Evolutionary conservation across 192 early-diverging fungal genomes (phyloP).

Genomic region (Coemansia sp.): DNA sequence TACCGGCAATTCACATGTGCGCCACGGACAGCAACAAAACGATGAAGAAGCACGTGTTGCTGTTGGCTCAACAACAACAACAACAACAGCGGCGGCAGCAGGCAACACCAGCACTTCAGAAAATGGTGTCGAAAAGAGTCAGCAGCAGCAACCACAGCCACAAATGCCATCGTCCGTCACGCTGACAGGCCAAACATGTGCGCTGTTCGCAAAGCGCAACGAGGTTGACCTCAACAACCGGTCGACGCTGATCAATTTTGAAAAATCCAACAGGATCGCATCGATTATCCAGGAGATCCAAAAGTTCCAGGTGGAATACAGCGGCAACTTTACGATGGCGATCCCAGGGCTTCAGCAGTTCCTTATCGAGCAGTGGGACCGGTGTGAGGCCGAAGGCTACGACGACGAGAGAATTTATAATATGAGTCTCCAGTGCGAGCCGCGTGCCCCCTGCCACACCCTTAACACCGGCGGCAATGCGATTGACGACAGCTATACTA

Average conservation of each 20-base stretch:
- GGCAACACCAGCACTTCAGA: not conserved
- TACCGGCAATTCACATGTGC: not conserved
- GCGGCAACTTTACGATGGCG: constrained; percentile 55
- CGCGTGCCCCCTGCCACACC: constrained; percentile 18
- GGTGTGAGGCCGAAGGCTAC: constrained; percentile 28
- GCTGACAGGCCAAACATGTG: constrained; percentile 48
- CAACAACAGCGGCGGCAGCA: not conserved
- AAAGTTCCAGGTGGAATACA: constrained; percentile 75
- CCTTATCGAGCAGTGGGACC: constrained; percentile 52
- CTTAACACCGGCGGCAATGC: not conserved
- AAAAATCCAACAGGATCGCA: constrained; percentile 67
- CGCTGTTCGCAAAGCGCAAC: constrained; percentile 28
- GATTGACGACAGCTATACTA: not conserved
- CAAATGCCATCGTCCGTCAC: constrained; percentile 16
- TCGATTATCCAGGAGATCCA: constrained; percentile 70
- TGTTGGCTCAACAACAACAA: not conserved
- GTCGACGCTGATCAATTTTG: constrained; percentile 76
- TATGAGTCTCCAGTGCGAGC: constrained; percentile 46
- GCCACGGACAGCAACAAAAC: not conserved
- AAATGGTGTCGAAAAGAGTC: constrained; percentile 1
- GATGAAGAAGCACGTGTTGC: not conserved
- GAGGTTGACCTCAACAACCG: constrained; percentile 38
- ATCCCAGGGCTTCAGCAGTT: constrained; percentile 53
- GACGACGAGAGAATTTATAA: constrained; percentile 53
- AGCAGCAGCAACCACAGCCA: not conserved